Base-by-base conservation (phyloP, 345 rosid species). In the Lumnitzera littorea region DNA sequence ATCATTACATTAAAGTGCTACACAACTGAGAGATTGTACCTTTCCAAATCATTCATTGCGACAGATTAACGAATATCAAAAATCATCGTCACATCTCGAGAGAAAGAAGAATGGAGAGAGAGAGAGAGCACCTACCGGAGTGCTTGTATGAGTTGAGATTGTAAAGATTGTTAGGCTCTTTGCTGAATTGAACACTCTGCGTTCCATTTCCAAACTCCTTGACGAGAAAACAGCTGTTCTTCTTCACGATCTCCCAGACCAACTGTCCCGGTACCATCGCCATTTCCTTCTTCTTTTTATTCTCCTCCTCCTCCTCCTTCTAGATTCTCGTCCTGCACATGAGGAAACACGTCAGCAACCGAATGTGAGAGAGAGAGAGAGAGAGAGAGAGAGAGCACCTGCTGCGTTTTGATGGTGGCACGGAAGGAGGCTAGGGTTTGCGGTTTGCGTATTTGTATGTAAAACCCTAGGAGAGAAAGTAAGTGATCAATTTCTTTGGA, bases 171-270 rank as follows among this genome's bases (percentile, higher is more conserved):
- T 80, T 83, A 27, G 73, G 51, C 74, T 83, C 89, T 64, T 76
- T 80, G 67, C 89, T 80, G 53, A 80, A 83, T 65, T 65, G 76
- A 54, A 76, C 58, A 57, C 84, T 63, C 20, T 75, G 78, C 23
- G 70, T 57, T 52, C 83, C 82, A 15, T 72, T 76, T 0, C 82
- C 81, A 56, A 80, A 78, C 69, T 76, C 79, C 70, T 74, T 70
- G 50, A 78, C 75, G 59, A 82, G 54, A 60, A 79, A 77, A 2
- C 56, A 75, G 66, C 76, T 83, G 78, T 74, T 80, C 58, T 62
- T 78, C 72, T 80, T 80, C 61, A 80, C 77, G 1, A 80, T 72
- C 70, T 83, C 89, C 86, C 85, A 83, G 24, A 80, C 63, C 67
- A 78, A 65, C 41, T 74, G 82, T 31, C 80, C 82, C 13, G 82